Percentiles rank a stretch among this genome's conserved stretches.
These are phyloP conservation scores for Irpex rosettiformis DNA, from an alignment of 1,284 basidiomycete species.

Conservation along the genomic window DNA sequence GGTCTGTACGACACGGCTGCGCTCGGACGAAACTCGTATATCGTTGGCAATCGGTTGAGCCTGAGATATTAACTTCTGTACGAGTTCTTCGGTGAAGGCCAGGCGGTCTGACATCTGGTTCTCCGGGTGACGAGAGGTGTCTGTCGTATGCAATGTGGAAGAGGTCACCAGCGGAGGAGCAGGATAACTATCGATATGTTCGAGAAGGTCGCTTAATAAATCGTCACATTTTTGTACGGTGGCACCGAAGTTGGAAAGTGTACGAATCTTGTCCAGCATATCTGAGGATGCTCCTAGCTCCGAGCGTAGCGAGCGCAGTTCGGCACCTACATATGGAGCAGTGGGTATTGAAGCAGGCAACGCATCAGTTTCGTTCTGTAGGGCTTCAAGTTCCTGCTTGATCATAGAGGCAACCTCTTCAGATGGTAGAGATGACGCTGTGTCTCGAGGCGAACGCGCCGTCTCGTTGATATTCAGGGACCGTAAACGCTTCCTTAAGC, in stretches of 20 bases:
- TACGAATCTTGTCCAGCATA: constrained; percentile 47
- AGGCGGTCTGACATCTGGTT: constrained; percentile 63
- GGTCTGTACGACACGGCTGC: constrained; percentile 64
- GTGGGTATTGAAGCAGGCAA: constrained; percentile 42
- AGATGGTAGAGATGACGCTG: constrained; percentile 45
- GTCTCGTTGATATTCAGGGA: constrained; percentile 58
- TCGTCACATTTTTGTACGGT: constrained; percentile 57
- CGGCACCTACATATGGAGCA: constrained; percentile 42
- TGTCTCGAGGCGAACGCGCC: constrained; percentile 42
- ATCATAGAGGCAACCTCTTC: constrained; percentile 42
- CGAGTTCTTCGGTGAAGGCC: constrained; percentile 50
- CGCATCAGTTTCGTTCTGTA: constrained; percentile 42
- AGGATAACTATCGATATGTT: constrained; percentile 78
- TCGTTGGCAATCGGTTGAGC: constrained; percentile 49
- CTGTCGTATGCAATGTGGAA: constrained; percentile 45
- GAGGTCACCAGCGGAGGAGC: constrained; percentile 49
- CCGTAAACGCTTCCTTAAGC: constrained; percentile 54
- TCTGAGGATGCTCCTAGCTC: constrained; percentile 53
- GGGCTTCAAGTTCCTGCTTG: constrained; percentile 40
- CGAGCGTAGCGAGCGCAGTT: constrained; percentile 54
- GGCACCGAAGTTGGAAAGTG: constrained; percentile 48
- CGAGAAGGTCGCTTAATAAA: constrained; percentile 76
- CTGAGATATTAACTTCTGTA: constrained; percentile 43
- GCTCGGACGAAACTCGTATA: constrained; percentile 53
- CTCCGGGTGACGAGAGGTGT: constrained; percentile 45